Base-by-base conservation (phyloP, 495 filamentous ascomycete genomes). In the Trichoderma orchidacearum region DNA sequence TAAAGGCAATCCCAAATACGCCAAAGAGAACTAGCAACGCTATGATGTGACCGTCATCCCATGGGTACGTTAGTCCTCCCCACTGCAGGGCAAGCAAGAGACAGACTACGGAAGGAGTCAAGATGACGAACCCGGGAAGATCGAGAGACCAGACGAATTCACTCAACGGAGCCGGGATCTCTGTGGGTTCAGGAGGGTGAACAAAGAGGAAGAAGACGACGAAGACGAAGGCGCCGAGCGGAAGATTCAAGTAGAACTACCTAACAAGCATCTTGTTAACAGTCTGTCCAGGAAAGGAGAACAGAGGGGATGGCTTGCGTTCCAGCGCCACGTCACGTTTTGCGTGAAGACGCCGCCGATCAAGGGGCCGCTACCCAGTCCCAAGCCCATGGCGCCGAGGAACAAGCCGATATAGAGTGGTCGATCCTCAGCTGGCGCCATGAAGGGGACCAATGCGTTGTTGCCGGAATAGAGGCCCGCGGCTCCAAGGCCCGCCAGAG, bases 161-260 rank as follows among this genome's bases (percentile, higher is more conserved):
- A 52, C 62, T 66, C 53, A 67, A 60, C 8, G 75, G 41, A 45
- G 15, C 36, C 45, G 38, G 59, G 38, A 60, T 59, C 45, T 79
- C 77, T 7, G 63, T 69, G 31, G 60, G 71, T 12, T 62, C 61
- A 23, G 70, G 65, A 48, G 72, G 65, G 5, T 74, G 74, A 1
- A 73, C 62, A 9, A 80, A 75, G 6, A 78, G 68, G 45, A 80
- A 72, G 64, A 85, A 75, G 57, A 76, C 75, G 55, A 84, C 69
- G 54, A 83, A 76, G 6, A 75, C 41, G n/a, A 82, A 70, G 3
- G 83, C 83, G 8, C 87, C 86, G 51, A 89, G 68, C 0, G 85
- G 84, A 25, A 86, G 66, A 57, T 87, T 87, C 67, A 86, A 84
- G 62, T 83, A 87, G 66, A 90, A 88, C 63, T 84, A 90, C 86